Percentiles rank a stretch among this genome's conserved stretches.
phyloP scores from a whole-genome alignment of 2,329 filamentous ascomycete species.

The Fusarium torulosum region DNA sequence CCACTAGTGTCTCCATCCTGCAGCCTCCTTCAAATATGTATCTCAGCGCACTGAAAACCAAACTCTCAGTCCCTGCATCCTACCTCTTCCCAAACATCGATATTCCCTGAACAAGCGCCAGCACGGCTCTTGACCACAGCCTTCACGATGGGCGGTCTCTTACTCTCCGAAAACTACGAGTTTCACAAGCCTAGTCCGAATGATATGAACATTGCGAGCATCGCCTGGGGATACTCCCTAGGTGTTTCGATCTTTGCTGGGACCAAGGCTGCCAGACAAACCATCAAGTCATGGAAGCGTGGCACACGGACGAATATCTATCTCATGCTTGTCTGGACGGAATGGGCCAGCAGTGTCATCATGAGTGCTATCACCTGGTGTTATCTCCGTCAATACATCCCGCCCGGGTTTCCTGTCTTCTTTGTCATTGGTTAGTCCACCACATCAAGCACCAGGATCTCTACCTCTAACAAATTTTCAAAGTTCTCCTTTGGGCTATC shows the following conservation, averaged over 20 bases:
- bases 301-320: conserved; percentile 44
- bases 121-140: neutral
- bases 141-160: conserved; percentile 40
- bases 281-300: conserved; percentile 47
- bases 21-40: conserved; percentile 30
- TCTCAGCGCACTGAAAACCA: conserved; percentile 1
- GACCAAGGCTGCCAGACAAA: conserved; percentile 43
- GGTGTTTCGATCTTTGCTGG: conserved; percentile 47
- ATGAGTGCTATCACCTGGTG: conserved; percentile 49
- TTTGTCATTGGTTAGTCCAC: conserved; percentile 43
- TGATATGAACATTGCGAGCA: conserved; percentile 50
- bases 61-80: conserved; percentile 8
- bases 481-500: conserved; percentile 54
- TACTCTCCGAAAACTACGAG: conserved; percentile 40
- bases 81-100: neutral
- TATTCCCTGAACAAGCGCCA: conserved; percentile 10
- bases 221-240: conserved; percentile 47
- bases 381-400: conserved; percentile 45
- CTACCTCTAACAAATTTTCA: neutral
- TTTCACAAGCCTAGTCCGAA: conserved; percentile 36
- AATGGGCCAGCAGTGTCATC: conserved; percentile 43
- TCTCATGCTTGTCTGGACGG: conserved; percentile 44
- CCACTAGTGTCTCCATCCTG: conserved; percentile 4
- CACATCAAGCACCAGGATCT: fast-evolving
- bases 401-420: conserved; percentile 42